Conservation (phyloP, 495 filamentous ascomycete genomes). For the Xylaria flabelliformis region DNA sequence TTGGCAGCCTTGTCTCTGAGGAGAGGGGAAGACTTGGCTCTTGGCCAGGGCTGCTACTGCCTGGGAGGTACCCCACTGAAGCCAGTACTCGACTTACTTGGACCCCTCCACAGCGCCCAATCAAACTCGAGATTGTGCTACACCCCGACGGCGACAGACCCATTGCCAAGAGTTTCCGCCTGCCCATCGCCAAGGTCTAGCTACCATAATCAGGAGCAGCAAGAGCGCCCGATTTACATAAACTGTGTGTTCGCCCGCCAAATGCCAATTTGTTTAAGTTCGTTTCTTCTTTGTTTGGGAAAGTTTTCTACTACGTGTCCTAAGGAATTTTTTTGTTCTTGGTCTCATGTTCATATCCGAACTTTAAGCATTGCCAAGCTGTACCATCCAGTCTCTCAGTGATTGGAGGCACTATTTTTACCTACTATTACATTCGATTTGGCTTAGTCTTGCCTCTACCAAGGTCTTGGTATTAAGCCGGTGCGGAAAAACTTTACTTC, state of each 20-base stretch:
- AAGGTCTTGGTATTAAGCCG: conserved; percentile 5
- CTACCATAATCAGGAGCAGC: conserved; percentile 54
- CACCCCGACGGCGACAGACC: conserved; percentile 37
- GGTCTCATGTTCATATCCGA: not conserved
- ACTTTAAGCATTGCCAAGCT: conserved; percentile 18
- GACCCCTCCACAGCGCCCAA: conserved; percentile 35
- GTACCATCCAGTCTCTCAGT: conserved; percentile 25
- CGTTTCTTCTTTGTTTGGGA: conserved; percentile 32
- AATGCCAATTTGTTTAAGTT: conserved; percentile 25
- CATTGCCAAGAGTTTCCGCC: conserved; percentile 55
- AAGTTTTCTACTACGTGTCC: conserved; percentile 20
- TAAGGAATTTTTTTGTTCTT: not conserved
- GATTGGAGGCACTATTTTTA: conserved; percentile 11
- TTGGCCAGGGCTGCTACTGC: conserved; percentile 18
- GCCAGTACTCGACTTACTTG: conserved; percentile 35
- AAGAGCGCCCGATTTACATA: conserved; percentile 51
- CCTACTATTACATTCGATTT: conserved; percentile 12
- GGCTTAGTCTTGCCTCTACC: conserved; percentile 19
- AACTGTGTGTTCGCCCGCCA: conserved; percentile 43
- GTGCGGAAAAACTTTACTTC: conserved; percentile 3
- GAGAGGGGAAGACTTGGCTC: conserved; percentile 37
- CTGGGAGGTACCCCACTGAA: conserved; percentile 31
- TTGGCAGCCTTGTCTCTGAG: conserved; percentile 39
- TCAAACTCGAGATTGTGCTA: conserved; percentile 30
- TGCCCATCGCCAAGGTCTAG: conserved; percentile 52